A percentile compares a stretch with the other conserved stretches of the same genome.
Evolutionary conservation across 352 stramenopile species (phyloP).

Genomic region (Pythium oligandrum): DNA sequence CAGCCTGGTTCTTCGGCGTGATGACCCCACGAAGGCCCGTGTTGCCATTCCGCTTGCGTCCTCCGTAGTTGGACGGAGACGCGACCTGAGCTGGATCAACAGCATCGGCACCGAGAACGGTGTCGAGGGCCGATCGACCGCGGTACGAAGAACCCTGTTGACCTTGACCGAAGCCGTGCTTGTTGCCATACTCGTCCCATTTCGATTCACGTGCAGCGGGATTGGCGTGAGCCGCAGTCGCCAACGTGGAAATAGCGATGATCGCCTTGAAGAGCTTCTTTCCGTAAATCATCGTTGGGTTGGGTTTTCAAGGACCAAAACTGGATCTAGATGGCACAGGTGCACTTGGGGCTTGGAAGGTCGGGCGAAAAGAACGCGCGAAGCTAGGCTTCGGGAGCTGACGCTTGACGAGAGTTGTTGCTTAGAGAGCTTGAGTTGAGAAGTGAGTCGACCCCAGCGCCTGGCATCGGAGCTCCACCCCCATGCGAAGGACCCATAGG

Average conservation of each 20-base stretch:
- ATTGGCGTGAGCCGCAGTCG: slow-evolving; percentile 26
- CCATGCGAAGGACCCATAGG: no score
- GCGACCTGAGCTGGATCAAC: slow-evolving; percentile 17
- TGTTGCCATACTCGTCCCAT: slow-evolving; percentile 12
- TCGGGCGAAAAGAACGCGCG: no score
- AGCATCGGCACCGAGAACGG: slow-evolving; percentile 19
- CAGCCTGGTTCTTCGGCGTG: slow-evolving; percentile 24
- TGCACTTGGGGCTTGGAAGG: slow-evolving; percentile 6
- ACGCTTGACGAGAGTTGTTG: no score
- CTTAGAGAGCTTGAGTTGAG: no score
- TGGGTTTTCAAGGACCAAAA: slow-evolving; percentile 10
- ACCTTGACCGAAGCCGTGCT: slow-evolving; percentile 17
- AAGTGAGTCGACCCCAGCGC: no score
- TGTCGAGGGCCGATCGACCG: slow-evolving; percentile 14
- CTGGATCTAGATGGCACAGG: slow-evolving; percentile 5
- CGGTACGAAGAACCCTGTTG: slow-evolving; percentile 23
- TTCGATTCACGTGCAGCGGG: slow-evolving; percentile 18
- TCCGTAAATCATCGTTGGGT: slow-evolving; percentile 51
- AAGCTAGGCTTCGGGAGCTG: no score
- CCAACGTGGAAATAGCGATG: slow-evolving; percentile 48
- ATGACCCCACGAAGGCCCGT: slow-evolving; percentile 28
- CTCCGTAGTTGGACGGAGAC: slow-evolving; percentile 35
- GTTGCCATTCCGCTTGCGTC: slow-evolving; percentile 26
- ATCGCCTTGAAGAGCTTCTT: slow-evolving; percentile 51
- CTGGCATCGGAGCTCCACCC: no score